Percentiles rank a stretch among this genome's conserved stretches.
These are phyloP conservation scores for Isoetes taiwanensis DNA, from an alignment of 75 land plant species.

Conservation along the genomic window DNA sequence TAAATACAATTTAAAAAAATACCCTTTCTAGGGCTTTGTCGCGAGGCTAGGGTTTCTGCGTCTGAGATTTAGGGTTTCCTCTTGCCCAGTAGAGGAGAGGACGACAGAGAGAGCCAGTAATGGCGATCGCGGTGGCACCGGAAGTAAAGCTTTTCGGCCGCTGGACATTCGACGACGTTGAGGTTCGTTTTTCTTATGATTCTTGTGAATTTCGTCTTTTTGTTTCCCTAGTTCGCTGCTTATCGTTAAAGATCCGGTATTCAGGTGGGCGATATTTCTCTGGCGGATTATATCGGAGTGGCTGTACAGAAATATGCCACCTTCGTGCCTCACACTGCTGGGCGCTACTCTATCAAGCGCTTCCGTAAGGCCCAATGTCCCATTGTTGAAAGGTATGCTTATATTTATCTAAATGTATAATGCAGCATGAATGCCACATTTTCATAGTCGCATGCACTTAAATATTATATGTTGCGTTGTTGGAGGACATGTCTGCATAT, in stretches of 20 bases:
- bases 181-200: neutral
- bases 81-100: too few species aligned
- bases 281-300: neutral
- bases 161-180: conserved; percentile 11
- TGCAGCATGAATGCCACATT: too few species aligned
- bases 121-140: neutral
- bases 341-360: conserved; percentile 13
- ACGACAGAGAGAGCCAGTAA: too few species aligned
- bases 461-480: too few species aligned
- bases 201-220: neutral
- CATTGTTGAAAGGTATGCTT: conserved; percentile 11
- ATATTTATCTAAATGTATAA: too few species aligned
- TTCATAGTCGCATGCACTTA: too few species aligned
- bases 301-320: conserved; percentile 14
- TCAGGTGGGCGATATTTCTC: neutral
- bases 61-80: too few species aligned
- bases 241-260: neutral
- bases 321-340: conserved; percentile 23
- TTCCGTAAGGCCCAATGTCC: conserved; percentile 24
- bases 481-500: too few species aligned
- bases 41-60: too few species aligned
- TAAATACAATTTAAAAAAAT: too few species aligned
- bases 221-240: neutral
- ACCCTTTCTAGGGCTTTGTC: too few species aligned
- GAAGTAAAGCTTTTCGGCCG: conserved; percentile 11